A percentile compares a stretch with the other conserved stretches of the same genome.
Evolutionary conservation across 768 basidiomycete genomes (phyloP).

Genomic region (Boletus subparvulus): DNA sequence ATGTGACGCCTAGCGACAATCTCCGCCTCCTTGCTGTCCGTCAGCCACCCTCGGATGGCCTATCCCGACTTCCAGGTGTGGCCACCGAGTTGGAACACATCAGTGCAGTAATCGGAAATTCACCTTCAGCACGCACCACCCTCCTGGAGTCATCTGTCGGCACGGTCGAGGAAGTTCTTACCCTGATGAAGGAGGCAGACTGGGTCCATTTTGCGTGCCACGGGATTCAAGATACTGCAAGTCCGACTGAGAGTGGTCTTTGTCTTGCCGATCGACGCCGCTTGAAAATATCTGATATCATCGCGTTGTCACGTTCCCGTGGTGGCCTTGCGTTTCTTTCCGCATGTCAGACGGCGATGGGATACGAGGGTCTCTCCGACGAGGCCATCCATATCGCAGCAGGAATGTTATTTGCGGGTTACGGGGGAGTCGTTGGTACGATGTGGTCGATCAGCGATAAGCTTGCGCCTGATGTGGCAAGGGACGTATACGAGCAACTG

Average conservation of each 20-base stretch:
- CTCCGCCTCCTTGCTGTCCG: no score
- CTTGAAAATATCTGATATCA: not conserved
- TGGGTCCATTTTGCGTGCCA: not conserved
- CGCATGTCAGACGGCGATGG: constrained; percentile 37
- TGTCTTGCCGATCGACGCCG: not conserved
- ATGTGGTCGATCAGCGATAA: constrained; percentile 44
- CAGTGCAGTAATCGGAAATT: no score
- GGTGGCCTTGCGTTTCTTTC: constrained; percentile 42
- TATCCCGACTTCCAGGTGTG: no score
- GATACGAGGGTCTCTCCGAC: no score
- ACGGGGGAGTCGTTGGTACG: constrained; percentile 37
- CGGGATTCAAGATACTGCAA: not conserved
- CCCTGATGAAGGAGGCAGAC: no score
- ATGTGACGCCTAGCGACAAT: no score
- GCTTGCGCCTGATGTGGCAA: not conserved
- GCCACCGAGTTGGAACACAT: no score
- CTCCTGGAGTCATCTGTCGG: not conserved
- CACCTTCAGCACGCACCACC: not conserved
- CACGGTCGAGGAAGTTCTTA: not conserved
- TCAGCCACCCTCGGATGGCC: no score
- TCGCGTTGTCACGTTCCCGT: constrained; percentile 4
- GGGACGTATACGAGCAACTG: not conserved
- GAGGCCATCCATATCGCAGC: constrained; percentile 3
- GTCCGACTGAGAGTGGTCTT: no score
- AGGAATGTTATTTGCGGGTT: constrained; percentile 37